phyloP scores from a whole-genome alignment of 352 stramenopile genomes.

The Phytophthora sp. region DNA sequence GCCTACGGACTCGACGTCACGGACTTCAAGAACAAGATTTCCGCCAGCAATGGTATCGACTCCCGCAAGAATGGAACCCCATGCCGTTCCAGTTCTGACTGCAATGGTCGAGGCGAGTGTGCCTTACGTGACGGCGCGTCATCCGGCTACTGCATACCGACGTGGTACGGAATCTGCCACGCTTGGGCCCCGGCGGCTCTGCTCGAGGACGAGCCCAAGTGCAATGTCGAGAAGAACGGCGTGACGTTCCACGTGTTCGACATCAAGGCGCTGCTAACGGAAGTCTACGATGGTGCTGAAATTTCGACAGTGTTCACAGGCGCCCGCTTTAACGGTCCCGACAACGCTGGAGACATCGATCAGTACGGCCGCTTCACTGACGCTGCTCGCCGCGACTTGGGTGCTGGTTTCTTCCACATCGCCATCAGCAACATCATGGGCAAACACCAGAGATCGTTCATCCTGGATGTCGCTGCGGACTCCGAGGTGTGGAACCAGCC shows the following conservation, averaged over 20 bases:
- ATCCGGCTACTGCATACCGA: conserved; percentile 29
- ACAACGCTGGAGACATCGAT: conserved; percentile 13
- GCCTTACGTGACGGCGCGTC: conserved; percentile 14
- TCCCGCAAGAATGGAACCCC: conserved; percentile 7
- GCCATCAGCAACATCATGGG: conserved; percentile 36
- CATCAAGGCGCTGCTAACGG: conserved; percentile 31
- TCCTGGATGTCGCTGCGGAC: conserved; percentile 28
- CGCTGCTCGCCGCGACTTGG: conserved; percentile 27
- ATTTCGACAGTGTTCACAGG: conserved; percentile 33
- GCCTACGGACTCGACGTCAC: conserved; percentile 37
- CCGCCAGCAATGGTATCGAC: conserved; percentile 31
- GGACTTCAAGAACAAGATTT: conserved; percentile 39
- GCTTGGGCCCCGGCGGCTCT: conserved; percentile 34
- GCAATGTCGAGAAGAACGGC: conserved; percentile 28
- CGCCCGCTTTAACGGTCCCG: conserved; percentile 29
- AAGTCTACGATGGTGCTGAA: conserved; percentile 26
- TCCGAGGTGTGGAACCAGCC: conserved; percentile 43
- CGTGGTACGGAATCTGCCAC: conserved; percentile 39
- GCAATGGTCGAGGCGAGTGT: conserved; percentile 15
- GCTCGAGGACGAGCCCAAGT: conserved; percentile 36
- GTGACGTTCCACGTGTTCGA: conserved; percentile 38
- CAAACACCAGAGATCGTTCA: conserved; percentile 26
- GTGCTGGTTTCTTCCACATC: conserved; percentile 35
- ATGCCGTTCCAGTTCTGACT: conserved; percentile 17
- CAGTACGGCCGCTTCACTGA: conserved; percentile 25